Percentiles rank a stretch among this genome's conserved stretches.
phyloP scores from a whole-genome alignment of 352 stramenopile genomes.

The Aphanomyces cochlioides region DNA sequence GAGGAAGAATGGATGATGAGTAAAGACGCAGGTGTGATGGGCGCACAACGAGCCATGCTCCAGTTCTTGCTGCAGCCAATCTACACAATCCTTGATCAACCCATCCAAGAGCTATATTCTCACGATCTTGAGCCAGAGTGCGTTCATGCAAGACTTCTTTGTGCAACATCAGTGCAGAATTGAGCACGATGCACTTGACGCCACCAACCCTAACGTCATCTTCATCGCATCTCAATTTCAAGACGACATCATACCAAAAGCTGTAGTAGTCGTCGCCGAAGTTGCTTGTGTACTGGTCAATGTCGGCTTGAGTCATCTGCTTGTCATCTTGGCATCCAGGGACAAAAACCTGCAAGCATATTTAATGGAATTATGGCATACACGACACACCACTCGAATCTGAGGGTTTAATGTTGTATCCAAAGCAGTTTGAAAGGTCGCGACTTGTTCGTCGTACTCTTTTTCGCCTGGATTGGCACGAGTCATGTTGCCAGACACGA shows the following conservation, averaged over 20 bases:
- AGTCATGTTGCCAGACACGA: conserved; percentile 59
- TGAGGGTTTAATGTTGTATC: conserved; percentile 50
- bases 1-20: conserved; percentile 39
- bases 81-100: conserved; percentile 32
- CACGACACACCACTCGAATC: conserved; percentile 49
- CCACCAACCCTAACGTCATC: conserved; percentile 50
- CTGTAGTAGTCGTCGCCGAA: conserved; percentile 72
- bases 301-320: conserved; percentile 28
- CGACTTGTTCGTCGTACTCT: conserved; percentile 45
- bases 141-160: conserved; percentile 35
- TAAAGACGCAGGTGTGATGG: conserved; percentile 58
- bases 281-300: conserved; percentile 40
- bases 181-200: conserved; percentile 74
- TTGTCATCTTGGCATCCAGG: conserved; percentile 35
- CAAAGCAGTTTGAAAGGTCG: conserved; percentile 55
- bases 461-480: conserved; percentile 39
- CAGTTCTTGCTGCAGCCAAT: conserved; percentile 70
- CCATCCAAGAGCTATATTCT: not conserved
- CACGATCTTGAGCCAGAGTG: conserved; percentile 55
- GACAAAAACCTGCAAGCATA: conserved; percentile 47
- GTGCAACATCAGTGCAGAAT: conserved; percentile 47
- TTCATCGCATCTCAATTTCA: not conserved
- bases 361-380: not conserved
- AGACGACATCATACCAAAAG: conserved; percentile 47
- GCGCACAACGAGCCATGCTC: conserved; percentile 79